These are phyloP conservation scores for Russula olivacea DNA, from an alignment of 768 basidiomycete species.

Conservation along the genomic window DNA sequence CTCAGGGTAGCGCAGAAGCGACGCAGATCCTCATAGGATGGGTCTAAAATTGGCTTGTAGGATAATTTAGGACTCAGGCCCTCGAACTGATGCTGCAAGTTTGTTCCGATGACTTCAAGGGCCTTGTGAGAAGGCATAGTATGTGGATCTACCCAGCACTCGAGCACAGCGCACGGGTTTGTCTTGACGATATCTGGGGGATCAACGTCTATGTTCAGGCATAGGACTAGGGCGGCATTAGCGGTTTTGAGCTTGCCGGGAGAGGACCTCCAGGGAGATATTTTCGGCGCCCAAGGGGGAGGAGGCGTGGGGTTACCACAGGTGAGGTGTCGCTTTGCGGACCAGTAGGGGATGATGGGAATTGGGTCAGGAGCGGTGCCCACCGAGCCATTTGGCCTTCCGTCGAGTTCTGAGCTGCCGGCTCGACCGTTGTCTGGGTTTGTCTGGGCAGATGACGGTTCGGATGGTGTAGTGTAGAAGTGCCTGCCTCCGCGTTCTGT, in stretches of 20 bases:
- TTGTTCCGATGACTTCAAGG: slow-evolving; percentile 86
- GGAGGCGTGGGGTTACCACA: slow-evolving; percentile 79
- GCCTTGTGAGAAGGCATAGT: slow-evolving; percentile 90
- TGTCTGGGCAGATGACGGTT: slow-evolving; percentile 30
- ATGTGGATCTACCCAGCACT: slow-evolving; percentile 97
- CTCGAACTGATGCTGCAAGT: slow-evolving; percentile 93
- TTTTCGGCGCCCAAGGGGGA: slow-evolving; percentile 58
- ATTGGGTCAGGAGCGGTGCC: slow-evolving; percentile 35
- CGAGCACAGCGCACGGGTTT: slow-evolving; percentile 87
- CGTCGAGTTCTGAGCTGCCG: slow-evolving; percentile 30
- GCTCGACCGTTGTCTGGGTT: slow-evolving; percentile 25
- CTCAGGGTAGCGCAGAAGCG: slow-evolving; percentile 79
- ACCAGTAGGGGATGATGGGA: slow-evolving; percentile 78
- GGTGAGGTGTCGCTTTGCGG: slow-evolving; percentile 84
- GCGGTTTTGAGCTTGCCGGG: slow-evolving; percentile 88
- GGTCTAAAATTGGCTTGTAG: slow-evolving; percentile 93
- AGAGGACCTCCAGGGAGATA: slow-evolving; percentile 73
- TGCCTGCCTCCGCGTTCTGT: slow-evolving; percentile 33
- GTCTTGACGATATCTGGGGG: slow-evolving; percentile 98
- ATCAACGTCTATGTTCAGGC: slow-evolving; percentile 95
- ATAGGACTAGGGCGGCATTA: slow-evolving; percentile 82
- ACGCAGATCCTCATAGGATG: slow-evolving; percentile 88
- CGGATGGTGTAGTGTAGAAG: slow-evolving; percentile 30
- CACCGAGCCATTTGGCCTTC: slow-evolving; percentile 30
- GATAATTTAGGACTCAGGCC: slow-evolving; percentile 89